Evolutionary conservation across 225 moss, liverwort and hornwort species (phyloP), one percentile per base, ranked within the genome.

Genomic region (Polytrichum formosum): DNA sequence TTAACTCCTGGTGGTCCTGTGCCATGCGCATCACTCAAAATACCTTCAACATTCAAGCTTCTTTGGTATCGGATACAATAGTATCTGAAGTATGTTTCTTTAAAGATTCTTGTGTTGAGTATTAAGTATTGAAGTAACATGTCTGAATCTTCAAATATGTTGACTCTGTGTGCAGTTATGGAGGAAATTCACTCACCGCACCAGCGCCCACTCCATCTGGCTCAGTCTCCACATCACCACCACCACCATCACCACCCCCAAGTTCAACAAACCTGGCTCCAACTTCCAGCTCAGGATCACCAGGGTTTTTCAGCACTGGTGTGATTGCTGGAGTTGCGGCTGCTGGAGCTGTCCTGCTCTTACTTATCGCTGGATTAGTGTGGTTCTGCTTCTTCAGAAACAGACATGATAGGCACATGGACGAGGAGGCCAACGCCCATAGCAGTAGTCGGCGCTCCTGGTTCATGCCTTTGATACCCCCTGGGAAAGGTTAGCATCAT

Each of bases 381-480:
- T 79, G 70, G 67, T 75, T 77, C 65, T 82, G 65, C 67, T 75
- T 81, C 55, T 76, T 53, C 80, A 85, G 80, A 85, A 85, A 25
- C 63, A 79, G 77, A 63, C 61, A 67, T 54, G 84, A 82, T 22
- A 82, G 73, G 71, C 19, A 18, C 25, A 18, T 66, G 69, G 63
- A 28, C 31, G 84, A 81, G 63, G 85, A 74, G 68, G 76, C 63
- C 5, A 84, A 61, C 55, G 85, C 69, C 53, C 28, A 69, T 63
- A 79, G 75, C 53, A 46, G 71, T 63, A 73, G 73, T 61, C 82
- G 86, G 55, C 72, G 82, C 37, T 61, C 88, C 26, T 92, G 92
- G 92, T 90, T 88, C 54, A 82, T 85, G 64, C 90, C 92, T 65
- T 84, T 86, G 73, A 84, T 86, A 31, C 74, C 82, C 56, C 76